These are phyloP conservation scores for Ustilago nuda DNA, from an alignment of 1,284 basidiomycete genomes.

Conservation along the genomic window DNA sequence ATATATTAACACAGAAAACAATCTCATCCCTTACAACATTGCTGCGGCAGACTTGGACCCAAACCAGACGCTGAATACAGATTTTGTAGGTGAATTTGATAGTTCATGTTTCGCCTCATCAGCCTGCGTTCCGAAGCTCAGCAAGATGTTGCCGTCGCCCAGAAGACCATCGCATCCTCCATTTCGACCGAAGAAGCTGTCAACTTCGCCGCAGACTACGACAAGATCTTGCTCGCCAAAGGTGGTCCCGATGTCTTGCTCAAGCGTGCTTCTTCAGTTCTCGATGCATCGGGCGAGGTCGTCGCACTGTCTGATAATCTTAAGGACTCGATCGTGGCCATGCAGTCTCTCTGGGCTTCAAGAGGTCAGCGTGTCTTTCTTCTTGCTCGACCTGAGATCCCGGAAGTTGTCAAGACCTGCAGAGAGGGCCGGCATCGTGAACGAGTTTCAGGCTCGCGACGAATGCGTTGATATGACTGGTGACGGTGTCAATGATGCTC, in stretches of 20 bases:
- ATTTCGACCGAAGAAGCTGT: conserved; percentile 67
- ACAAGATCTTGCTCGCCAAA: conserved; percentile 44
- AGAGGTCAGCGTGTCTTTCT: conserved; percentile 76
- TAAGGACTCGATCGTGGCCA: conserved; percentile 18
- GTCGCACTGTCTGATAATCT: conserved; percentile 25
- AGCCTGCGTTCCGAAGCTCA: conserved; percentile 8
- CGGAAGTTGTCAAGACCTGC: conserved; percentile 73
- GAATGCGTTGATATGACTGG: conserved; percentile 75
- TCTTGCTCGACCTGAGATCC: conserved; percentile 74
- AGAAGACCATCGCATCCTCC: conserved; percentile 4
- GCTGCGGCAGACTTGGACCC: neutral
- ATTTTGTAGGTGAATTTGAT: neutral
- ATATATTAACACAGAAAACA: no score
- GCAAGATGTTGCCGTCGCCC: neutral
- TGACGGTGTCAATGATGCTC: conserved; percentile 79
- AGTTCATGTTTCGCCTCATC: conserved; percentile 74
- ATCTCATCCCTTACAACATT: neutral
- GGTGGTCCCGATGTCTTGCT: conserved; percentile 68
- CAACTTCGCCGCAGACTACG: conserved; percentile 52
- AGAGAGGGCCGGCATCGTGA: conserved; percentile 77
- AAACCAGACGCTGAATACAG: neutral
- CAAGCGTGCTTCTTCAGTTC: conserved; percentile 63
- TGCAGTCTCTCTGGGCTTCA: conserved; percentile 71
- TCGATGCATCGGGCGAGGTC: conserved; percentile 62
- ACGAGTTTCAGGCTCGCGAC: conserved; percentile 74